Evolutionary conservation across 2,329 filamentous ascomycete species (phyloP), one percentile per base, ranked within the genome.

Genomic region (Pseudopithomyces chartarum): DNA sequence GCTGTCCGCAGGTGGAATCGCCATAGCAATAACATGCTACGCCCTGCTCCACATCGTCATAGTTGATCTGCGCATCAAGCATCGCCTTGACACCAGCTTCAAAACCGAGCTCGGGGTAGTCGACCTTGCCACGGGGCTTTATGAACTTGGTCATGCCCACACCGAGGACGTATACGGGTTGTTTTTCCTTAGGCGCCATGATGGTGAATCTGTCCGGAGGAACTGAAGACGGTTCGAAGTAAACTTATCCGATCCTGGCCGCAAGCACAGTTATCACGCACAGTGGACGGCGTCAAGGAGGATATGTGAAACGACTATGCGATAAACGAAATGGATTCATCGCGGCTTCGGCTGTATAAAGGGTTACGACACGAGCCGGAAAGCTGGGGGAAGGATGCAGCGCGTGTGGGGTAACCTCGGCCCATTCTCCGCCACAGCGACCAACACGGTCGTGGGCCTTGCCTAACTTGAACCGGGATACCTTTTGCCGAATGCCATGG

Each of bases 101-200:
- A 76, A 93, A 97, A 55, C 93, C 93, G 22, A 97, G 87, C 74
- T 97, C 93, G 7, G 92, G 92, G 80, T 97, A 97, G 80, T 97
- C 92, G 63, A 96, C 90, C 76, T 94, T 94, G 74, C 92, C 91
- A 55, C 93, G 87, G 40, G 93, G 93, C 82, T 97, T 97, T 85
- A 97, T 94, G 85, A 98, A 98, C 80, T 96, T 96, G 80, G 94
- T 98, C 91, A 98, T 95, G 81, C 94, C 94, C 67, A 98, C 95
- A 81, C 94, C 94, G 59, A 98, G 87, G 73, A 98, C 91, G 83
- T 98, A 98, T 82, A 84, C 83, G 66, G 84, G 83, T 61, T 81
- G 78, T 64, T 83, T 82, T 65, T 81, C 63, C 7, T 15, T 17
- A 54, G 64, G 80, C 62, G 76, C 79, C 82, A 85, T 85, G 59